Evolutionary conservation across 2,329 filamentous ascomycete species (phyloP).

Genomic region (Tolypocladium ophioglossoides): DNA sequence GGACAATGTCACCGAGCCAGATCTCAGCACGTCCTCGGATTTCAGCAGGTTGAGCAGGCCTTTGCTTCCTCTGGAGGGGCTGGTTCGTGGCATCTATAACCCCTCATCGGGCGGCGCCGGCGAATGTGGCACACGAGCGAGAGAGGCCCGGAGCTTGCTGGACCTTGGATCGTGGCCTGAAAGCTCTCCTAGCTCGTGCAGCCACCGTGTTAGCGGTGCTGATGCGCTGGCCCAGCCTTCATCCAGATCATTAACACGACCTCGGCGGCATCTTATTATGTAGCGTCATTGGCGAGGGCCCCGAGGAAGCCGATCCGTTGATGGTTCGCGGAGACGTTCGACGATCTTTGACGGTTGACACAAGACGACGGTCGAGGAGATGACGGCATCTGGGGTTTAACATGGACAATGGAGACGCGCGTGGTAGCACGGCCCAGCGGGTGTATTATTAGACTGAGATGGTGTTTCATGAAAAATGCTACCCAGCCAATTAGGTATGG

Average conservation of each 20-base stretch:
- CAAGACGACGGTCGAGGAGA: neutral
- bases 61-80: neutral
- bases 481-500: neutral
- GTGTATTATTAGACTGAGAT: neutral
- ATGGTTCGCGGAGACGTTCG: neutral
- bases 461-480: neutral
- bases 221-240: neutral
- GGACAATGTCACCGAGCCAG: neutral
- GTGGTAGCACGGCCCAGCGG: neutral
- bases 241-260: neutral
- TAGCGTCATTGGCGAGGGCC: neutral
- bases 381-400: neutral
- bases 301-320: neutral
- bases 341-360: neutral
- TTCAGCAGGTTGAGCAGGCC: neutral
- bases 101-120: neutral
- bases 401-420: neutral
- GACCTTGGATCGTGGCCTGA: neutral
- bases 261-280: neutral
- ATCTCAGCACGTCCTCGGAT: neutral
- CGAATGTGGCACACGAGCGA: neutral
- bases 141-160: neutral
- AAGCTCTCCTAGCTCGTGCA: neutral
- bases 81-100: neutral
- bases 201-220: neutral